phyloP scores from a whole-genome alignment of 805 yeast species.

The Komagataella kurtzmanii region DNA sequence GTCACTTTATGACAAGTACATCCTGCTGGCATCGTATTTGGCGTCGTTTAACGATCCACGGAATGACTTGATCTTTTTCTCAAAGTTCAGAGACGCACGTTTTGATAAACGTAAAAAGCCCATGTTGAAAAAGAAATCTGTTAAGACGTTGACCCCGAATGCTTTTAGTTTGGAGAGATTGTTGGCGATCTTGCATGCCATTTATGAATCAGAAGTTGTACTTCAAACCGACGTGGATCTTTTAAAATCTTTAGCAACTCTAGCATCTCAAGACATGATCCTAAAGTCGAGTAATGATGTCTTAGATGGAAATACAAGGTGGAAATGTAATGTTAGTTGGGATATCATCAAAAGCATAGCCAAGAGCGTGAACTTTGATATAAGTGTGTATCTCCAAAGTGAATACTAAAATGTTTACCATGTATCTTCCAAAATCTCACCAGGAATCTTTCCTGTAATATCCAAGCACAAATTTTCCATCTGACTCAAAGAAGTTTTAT shows the following conservation, averaged over 20 bases:
- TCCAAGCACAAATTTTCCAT: neutral
- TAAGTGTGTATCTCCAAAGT: conserved; percentile 18
- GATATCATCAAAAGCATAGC: conserved; percentile 47
- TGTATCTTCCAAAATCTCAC: neutral
- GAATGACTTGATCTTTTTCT: conserved; percentile 57
- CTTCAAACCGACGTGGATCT: conserved; percentile 21
- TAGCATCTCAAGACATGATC: conserved; percentile 17
- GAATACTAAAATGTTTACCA: neutral
- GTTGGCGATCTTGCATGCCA: conserved; percentile 66
- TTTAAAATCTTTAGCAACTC: conserved; percentile 22
- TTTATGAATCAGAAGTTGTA: conserved; percentile 32
- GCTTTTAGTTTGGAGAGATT: conserved; percentile 68
- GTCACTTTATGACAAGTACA: conserved; percentile 16
- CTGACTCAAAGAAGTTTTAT: neutral
- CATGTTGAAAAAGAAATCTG: conserved; percentile 15
- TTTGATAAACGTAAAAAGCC: conserved; percentile 22
- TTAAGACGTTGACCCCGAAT: conserved; percentile 54
- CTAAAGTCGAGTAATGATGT: conserved; percentile 18
- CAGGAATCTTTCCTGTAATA: neutral
- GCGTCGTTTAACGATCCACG: conserved; percentile 68
- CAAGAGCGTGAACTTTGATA: conserved; percentile 47
- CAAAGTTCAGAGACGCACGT: conserved; percentile 40
- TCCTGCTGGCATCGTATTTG: conserved; percentile 71
- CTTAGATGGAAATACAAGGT: conserved; percentile 55
- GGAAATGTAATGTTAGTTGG: conserved; percentile 74